Percentiles rank a stretch among this genome's conserved stretches.
These are phyloP conservation scores for Colletotrichum melonis DNA, from an alignment of 2,329 filamentous ascomycete species.

Conservation along the genomic window DNA sequence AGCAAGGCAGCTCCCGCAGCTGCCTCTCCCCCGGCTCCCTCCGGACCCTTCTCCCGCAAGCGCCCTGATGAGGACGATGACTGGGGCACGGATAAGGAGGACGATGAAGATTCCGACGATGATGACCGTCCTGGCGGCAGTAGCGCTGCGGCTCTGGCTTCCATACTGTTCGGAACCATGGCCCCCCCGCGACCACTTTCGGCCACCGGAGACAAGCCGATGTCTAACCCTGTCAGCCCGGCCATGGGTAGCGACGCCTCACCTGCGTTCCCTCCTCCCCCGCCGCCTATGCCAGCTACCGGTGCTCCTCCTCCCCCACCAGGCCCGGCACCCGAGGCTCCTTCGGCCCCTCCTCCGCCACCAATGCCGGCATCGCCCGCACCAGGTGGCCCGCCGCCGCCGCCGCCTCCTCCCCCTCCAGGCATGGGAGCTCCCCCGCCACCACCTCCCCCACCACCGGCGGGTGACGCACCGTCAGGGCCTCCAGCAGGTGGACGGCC, in stretches of 20 bases:
- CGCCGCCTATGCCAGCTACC: slow-evolving; percentile 39
- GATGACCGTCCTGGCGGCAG: slow-evolving; percentile 83
- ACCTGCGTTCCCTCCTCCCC: slow-evolving; percentile 46
- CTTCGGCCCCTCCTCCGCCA: slow-evolving; percentile 45
- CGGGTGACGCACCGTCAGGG: slow-evolving; percentile 52
- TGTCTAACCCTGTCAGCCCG: slow-evolving; percentile 52
- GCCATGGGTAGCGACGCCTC: slow-evolving; percentile 52
- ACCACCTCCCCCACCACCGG: slow-evolving; percentile 56
- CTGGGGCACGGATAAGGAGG: slow-evolving; percentile 82
- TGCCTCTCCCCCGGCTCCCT: slow-evolving; percentile 54
- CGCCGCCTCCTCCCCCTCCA: slow-evolving; percentile 56
- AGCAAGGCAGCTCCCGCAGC: slow-evolving; percentile 52
- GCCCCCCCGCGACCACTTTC: slow-evolving; percentile 90
- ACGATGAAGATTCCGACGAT: slow-evolving; percentile 74
- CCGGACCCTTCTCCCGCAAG: slow-evolving; percentile 64
- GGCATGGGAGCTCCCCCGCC: slow-evolving; percentile 49
- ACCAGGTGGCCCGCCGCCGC: slow-evolving; percentile 47
- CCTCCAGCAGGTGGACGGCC: slow-evolving; percentile 63
- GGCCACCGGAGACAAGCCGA: slow-evolving; percentile 78
- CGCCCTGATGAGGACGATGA: slow-evolving; percentile 72
- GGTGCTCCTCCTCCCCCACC: slow-evolving; percentile 46
- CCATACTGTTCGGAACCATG: slow-evolving; percentile 97
- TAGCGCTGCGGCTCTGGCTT: slow-evolving; percentile 91
- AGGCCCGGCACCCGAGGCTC: slow-evolving; percentile 38
- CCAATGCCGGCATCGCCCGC: slow-evolving; percentile 45